These are phyloP conservation scores for Amphirosellinia nigrospora DNA, from an alignment of 495 filamentous ascomycete genomes.

Conservation along the genomic window DNA sequence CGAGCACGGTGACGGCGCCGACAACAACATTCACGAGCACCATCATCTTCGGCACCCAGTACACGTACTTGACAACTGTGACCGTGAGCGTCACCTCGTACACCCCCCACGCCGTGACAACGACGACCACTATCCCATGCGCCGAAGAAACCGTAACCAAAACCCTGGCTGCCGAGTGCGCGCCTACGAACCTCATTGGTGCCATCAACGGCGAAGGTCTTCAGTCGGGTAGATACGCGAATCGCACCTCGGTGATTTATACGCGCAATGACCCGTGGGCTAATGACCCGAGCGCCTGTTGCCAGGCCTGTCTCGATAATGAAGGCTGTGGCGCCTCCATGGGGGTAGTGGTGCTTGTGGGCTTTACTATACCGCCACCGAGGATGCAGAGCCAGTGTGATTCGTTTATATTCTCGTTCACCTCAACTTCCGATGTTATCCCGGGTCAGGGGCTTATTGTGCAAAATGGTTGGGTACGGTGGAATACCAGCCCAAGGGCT, in stretches of 20 bases:
- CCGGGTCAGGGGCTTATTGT: slow-evolving; percentile 34
- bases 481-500: slow-evolving; percentile 23
- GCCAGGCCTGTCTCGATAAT: slow-evolving; percentile 51
- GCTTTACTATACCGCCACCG: slow-evolving; percentile 42
- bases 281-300: slow-evolving; percentile 31
- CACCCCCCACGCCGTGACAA: background rate
- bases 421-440: slow-evolving; percentile 23
- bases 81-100: background rate
- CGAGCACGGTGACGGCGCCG: slow-evolving; percentile 22
- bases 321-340: slow-evolving; percentile 62
- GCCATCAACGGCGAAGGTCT: slow-evolving; percentile 32
- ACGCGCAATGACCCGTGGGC: slow-evolving; percentile 24
- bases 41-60: slow-evolving; percentile 25
- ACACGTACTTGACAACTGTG: slow-evolving; percentile 22
- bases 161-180: slow-evolving; percentile 34
- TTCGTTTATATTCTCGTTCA: slow-evolving; percentile 30
- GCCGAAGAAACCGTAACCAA: slow-evolving; percentile 29
- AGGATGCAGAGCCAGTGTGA: slow-evolving; percentile 27
- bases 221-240: slow-evolving; percentile 28
- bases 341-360: slow-evolving; percentile 53
- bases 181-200: slow-evolving; percentile 35
- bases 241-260: slow-evolving; percentile 32
- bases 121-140: slow-evolving; percentile 29
- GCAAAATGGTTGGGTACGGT: slow-evolving; percentile 34
- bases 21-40: slow-evolving; percentile 24